Percentiles rank a stretch among this genome's conserved stretches.
Conservation (phyloP, 1,139 yeast species). For the Scheffersomyces insectosa region DNA sequence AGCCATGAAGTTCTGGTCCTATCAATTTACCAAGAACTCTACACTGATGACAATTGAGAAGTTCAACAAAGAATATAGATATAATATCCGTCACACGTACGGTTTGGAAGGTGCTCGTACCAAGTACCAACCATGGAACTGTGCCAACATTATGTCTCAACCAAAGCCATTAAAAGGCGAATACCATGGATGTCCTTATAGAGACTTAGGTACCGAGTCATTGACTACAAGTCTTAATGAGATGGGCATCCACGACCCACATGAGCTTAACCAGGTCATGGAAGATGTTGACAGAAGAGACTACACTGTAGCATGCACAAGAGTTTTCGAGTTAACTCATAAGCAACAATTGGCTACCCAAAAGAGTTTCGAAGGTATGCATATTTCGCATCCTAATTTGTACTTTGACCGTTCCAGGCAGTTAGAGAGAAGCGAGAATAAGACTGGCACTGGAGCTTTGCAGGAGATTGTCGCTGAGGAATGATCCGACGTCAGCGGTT, state of each 20-base stretch:
- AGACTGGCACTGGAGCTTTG: neutral
- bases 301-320: constrained; percentile 85
- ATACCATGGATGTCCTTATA: constrained; percentile 90
- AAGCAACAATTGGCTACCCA: constrained; percentile 40
- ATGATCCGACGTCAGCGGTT: too few species aligned
- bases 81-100: constrained; percentile 84
- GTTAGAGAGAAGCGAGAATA: constrained; percentile 23
- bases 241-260: constrained; percentile 71
- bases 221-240: constrained; percentile 54
- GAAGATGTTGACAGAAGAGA: constrained; percentile 67
- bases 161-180: constrained; percentile 75
- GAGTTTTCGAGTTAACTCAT: constrained; percentile 83
- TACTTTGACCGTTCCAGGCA: constrained; percentile 78
- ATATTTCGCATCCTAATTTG: constrained; percentile 82
- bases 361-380: constrained; percentile 38
- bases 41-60: constrained; percentile 60
- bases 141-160: constrained; percentile 71
- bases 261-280: constrained; percentile 59
- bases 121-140: constrained; percentile 84
- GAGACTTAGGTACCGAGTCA: constrained; percentile 67
- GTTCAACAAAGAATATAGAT: constrained; percentile 84
- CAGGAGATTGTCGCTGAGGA: too few species aligned
- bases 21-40: constrained; percentile 62
- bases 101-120: constrained; percentile 90
- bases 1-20: constrained; percentile 82